Conservation (phyloP, 192 early-diverging fungal species). For the Entophlyctis luteolus region DNA sequence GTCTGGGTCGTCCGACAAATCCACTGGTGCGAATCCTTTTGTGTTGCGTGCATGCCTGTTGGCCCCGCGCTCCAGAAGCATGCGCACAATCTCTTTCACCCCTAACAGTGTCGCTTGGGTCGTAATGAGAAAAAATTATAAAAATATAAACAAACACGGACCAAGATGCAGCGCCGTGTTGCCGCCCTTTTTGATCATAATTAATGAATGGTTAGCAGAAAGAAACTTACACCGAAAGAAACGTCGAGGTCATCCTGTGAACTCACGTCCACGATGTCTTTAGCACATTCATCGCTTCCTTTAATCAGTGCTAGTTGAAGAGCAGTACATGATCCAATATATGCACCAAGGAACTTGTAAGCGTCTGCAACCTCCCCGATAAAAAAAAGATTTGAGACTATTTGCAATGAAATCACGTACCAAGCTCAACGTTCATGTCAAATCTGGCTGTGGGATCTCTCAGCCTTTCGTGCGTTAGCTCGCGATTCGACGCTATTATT, state of each 20-base stretch:
- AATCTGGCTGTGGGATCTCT: slow-evolving; percentile 38
- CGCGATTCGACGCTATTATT: slow-evolving; percentile 36
- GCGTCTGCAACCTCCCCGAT: slow-evolving; percentile 54
- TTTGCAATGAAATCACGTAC: background rate
- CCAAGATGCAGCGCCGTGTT: slow-evolving; percentile 70
- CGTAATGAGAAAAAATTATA: background rate
- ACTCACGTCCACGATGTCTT: slow-evolving; percentile 65
- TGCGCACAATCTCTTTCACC: slow-evolving; percentile 51
- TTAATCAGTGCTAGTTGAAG: slow-evolving; percentile 62
- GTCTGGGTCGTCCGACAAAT: slow-evolving; percentile 44
- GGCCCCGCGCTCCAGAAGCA: slow-evolving; percentile 63
- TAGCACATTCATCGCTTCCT: slow-evolving; percentile 57
- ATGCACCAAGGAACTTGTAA: slow-evolving; percentile 65
- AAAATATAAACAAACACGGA: slow-evolving; percentile 12
- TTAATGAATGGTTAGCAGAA: background rate
- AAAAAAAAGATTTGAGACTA: background rate
- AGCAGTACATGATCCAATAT: slow-evolving; percentile 57
- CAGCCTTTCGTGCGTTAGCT: slow-evolving; percentile 35
- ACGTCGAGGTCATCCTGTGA: slow-evolving; percentile 66
- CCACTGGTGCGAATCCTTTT: slow-evolving; percentile 63
- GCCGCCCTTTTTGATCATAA: slow-evolving; percentile 44
- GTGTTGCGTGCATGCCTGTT: slow-evolving; percentile 51
- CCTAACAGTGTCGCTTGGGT: slow-evolving; percentile 57
- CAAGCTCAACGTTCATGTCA: slow-evolving; percentile 41
- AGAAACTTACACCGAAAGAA: slow-evolving; percentile 52